Base-by-base conservation (phyloP, 495 filamentous ascomycete genomes). In the Lichina pygmaea region DNA sequence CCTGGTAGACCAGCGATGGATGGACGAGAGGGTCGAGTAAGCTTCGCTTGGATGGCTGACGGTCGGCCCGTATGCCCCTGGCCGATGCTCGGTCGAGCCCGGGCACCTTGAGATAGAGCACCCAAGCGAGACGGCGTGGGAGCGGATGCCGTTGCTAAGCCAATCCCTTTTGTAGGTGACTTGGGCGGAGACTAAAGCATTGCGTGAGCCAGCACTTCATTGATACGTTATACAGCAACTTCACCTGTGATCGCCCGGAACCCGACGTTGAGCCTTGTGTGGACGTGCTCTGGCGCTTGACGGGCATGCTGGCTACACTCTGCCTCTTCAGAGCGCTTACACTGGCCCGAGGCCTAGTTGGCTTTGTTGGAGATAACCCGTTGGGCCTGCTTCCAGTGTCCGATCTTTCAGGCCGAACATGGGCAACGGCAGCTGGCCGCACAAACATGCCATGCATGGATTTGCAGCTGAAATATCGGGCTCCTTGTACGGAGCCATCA, bases 401-500 rank as follows among this genome's bases (percentile, higher is more conserved):
- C 36, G 36, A 11, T 11, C 36, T 39, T 39, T 11, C 10, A 11
- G 36, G 13, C 36, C 11, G 69, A 38, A 91, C 46, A 15, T 85
- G 56, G 31, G 64, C 63, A 24, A 72, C 61, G 2, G 72, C 73
- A 4, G 64, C 55, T 6, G 81, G 75, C 34, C 78, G 68, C 33
- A 93, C 68, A 53, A 97, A 97, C 78, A 95, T 89, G 52, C 89
- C 89, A 61, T 71, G 71, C 6, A 71, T 71, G 47, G 73, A 72
- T 44, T 73, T 59, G 54, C 86, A 94, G 24, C 84, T 72, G 54
- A 95, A 97, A 58, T 97, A 97, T 37, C 82, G 67, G 50, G 86
- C 71, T 39, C 84, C 86, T 58, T 86, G 71, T 37, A 95, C 80
- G 32, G 77, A 72, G 51, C 89, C 89, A 66, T 97, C 83, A 54